phyloP scores from a whole-genome alignment of 805 yeast species.

The Pichia rugopelliculosa region DNA sequence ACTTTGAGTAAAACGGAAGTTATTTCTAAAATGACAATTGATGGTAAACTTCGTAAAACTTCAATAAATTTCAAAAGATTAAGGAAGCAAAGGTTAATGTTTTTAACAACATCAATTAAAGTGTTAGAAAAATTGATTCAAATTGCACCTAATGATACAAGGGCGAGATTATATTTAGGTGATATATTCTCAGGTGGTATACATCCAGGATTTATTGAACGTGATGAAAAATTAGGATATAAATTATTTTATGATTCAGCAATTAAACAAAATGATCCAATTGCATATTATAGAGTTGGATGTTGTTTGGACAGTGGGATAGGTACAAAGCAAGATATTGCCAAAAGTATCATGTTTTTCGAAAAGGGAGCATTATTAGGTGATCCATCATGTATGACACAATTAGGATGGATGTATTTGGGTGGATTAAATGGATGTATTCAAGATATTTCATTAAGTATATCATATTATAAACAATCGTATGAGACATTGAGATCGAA shows the following conservation, averaged over 20 bases:
- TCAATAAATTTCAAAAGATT: conserved; percentile 37
- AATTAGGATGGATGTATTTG: conserved; percentile 58
- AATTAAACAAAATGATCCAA: conserved; percentile 40
- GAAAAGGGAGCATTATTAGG: conserved; percentile 55
- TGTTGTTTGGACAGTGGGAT: conserved; percentile 64
- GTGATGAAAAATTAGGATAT: conserved; percentile 55
- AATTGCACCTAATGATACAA: conserved; percentile 40
- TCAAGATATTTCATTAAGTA: conserved; percentile 22
- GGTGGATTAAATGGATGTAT: conserved; percentile 30
- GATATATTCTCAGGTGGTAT: conserved; percentile 47
- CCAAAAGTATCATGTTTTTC: conserved; percentile 47
- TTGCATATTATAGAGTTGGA: conserved; percentile 62
- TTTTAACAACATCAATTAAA: conserved; percentile 50
- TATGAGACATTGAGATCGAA: conserved; percentile 19
- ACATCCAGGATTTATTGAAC: conserved; percentile 41
- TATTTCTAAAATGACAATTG: conserved; percentile 38
- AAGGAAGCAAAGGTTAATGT: conserved; percentile 45
- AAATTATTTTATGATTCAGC: conserved; percentile 56
- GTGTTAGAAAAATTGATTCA: conserved; percentile 49
- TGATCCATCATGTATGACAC: conserved; percentile 63
- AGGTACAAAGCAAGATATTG: conserved; percentile 38
- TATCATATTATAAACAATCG: conserved; percentile 25
- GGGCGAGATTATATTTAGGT: conserved; percentile 54
- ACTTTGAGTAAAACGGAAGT: conserved; percentile 36
- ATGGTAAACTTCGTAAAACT: conserved; percentile 36